Base-by-base conservation (phyloP, 176 grass and related monocot genomes). In the Oryza glaberrima region DNA sequence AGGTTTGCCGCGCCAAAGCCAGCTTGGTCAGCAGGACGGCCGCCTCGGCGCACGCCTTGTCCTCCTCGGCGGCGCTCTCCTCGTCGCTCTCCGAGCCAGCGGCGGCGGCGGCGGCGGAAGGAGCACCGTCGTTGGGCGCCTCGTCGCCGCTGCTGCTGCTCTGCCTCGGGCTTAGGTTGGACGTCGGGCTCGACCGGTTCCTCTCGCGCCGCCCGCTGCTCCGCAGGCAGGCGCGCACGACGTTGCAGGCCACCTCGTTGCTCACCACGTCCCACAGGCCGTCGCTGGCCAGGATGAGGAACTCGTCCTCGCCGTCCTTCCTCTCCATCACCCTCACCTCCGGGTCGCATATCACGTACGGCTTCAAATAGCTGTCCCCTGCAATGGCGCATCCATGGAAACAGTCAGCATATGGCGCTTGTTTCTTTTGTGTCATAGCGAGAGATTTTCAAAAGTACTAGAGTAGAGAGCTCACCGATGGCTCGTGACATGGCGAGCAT, bases 401-500 rank as follows among this genome's bases (percentile, higher is more conserved):
- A 71, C 11, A 63, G 6, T 40, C 66, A 79, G 20, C 36, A 64
- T n/a, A 67, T 60, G 49, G 30, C 30, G 4, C 20, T 63, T 22
- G 58, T 63, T 63, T 38, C 36, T 8, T 23, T 3, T 23, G n/a
- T 63, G 15, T 58, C 15, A 13, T 3, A 54, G 51, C 17, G 6
- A 2, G 6, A 20, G 6, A 22, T 63, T 63, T 63, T 63, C 20
- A 7, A 1, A 4, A 3, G n/a, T 3, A 26, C 26, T 26, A n/a
- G 23, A 23, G 36, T 36, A 65, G n/a, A 35, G 3, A 38, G 19
- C 68, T 69, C 23, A 67, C 94, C 93, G 0, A 98, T 98, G 66
- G 93, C 96, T 3, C 96, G 91, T 0, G 96, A 98, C 96, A 95
- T 94, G 82, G 93, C 96, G 1, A 98, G 96, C 82, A 98, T 88